A percentile compares a stretch with the other conserved stretches of the same genome.
phyloP scores from a whole-genome alignment of 305 asterid species.

The Fraxinus nigra region DNA sequence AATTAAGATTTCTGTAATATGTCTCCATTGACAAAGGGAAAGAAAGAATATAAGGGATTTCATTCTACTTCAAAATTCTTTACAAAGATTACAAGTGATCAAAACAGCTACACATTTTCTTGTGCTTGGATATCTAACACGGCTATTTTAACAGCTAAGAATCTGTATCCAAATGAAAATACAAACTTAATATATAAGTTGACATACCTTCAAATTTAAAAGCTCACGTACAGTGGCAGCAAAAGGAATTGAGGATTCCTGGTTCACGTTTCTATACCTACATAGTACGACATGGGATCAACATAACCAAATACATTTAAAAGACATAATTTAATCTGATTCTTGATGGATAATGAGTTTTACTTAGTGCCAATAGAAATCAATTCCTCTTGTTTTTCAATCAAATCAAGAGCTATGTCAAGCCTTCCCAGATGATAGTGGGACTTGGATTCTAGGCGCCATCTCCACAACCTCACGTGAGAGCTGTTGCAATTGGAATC shows the following conservation, averaged over 20 bases:
- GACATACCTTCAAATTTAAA: conserved; percentile 60
- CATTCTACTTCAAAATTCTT: not conserved
- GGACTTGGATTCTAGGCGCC: conserved; percentile 66
- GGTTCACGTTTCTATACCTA: conserved; percentile 40
- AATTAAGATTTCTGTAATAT: not conserved
- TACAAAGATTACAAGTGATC: not conserved
- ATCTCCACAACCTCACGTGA: conserved; percentile 67
- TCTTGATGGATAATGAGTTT: conserved; percentile 25
- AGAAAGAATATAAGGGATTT: not conserved
- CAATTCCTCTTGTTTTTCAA: conserved; percentile 59
- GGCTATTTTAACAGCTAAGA: not conserved
- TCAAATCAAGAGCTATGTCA: conserved; percentile 78
- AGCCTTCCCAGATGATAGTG: conserved; percentile 73
- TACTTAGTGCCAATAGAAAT: conserved; percentile 43
- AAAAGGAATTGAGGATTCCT: conserved; percentile 44
- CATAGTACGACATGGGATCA: conserved; percentile 27
- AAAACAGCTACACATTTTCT: not conserved
- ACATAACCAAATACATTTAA: conserved; percentile 20
- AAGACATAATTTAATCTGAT: not conserved
- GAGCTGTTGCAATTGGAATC: conserved; percentile 33
- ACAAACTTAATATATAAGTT: not conserved
- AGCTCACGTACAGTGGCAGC: conserved; percentile 76
- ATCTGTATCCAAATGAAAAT: not conserved
- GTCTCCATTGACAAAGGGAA: not conserved
- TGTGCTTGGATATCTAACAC: not conserved